These are phyloP conservation scores for Pontederia crassipes DNA, from an alignment of 176 grass and related monocot species.

Conservation along the genomic window DNA sequence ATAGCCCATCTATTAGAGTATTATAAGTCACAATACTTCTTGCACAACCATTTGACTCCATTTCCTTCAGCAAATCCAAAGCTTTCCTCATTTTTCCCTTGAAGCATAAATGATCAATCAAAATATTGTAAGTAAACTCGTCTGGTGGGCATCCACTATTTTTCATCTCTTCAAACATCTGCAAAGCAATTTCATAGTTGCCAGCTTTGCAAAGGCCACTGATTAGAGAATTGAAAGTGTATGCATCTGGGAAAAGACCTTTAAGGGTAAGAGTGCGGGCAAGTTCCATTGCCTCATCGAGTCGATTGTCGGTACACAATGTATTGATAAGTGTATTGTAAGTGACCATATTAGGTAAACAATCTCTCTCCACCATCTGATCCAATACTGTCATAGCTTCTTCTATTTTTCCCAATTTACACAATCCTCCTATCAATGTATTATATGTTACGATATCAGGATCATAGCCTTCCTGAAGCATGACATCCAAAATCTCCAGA, in stretches of 20 bases:
- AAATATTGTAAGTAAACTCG: constrained; percentile 68
- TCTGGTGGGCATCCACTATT: constrained; percentile 62
- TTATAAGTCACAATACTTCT: constrained; percentile 64
- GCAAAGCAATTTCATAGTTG: constrained; percentile 55
- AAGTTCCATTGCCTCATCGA: constrained; percentile 78
- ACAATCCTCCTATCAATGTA: constrained; percentile 44
- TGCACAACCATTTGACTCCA: constrained; percentile 54
- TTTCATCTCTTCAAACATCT: constrained; percentile 90
- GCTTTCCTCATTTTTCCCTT: constrained; percentile 51
- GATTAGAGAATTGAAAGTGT: constrained; percentile 84
- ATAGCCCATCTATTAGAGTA: constrained; percentile 67
- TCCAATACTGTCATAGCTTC: constrained; percentile 50
- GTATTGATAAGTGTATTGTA: constrained; percentile 75
- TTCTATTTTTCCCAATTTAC: constrained; percentile 48
- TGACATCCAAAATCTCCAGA: constrained; percentile 59
- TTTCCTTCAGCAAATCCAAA: constrained; percentile 78
- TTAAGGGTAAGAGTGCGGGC: constrained; percentile 49
- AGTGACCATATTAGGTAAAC: constrained; percentile 56
- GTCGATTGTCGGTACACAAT: constrained; percentile 50
- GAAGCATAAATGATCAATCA: constrained; percentile 69
- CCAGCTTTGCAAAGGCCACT: constrained; percentile 62
- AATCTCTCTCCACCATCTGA: constrained; percentile 53
- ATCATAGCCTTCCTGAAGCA: constrained; percentile 53
- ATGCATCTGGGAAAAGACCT: constrained; percentile 64
- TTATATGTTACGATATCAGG: constrained; percentile 65